Conservation (phyloP, 2,329 filamentous ascomycete species). For the Zymoseptoria crescenta region DNA sequence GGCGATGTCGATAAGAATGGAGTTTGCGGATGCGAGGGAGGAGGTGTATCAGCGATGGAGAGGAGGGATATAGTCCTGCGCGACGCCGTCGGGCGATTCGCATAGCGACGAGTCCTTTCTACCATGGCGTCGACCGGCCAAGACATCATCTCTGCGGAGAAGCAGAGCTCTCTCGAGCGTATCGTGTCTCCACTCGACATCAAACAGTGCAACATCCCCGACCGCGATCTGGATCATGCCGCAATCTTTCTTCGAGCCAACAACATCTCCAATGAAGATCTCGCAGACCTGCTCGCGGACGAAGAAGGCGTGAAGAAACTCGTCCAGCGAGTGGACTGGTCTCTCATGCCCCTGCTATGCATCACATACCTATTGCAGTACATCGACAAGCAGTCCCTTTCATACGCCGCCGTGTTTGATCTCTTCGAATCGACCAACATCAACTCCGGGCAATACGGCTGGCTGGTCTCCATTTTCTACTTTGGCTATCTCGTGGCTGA, state of each 20-base stretch:
- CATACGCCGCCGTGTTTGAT: conserved; percentile 50
- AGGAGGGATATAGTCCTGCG: background rate
- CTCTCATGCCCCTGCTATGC: conserved; percentile 46
- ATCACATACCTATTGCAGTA: conserved; percentile 24
- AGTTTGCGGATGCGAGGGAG: background rate
- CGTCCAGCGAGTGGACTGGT: conserved; percentile 43
- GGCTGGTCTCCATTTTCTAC: conserved; percentile 49
- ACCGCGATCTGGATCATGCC: conserved; percentile 39
- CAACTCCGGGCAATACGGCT: conserved; percentile 42
- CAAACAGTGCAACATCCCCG: conserved; percentile 24
- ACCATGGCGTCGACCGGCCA: background rate
- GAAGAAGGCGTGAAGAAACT: conserved; percentile 27
- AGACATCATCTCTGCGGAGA: background rate
- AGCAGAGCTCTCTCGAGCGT: conserved; percentile 1
- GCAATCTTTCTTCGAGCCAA: conserved; percentile 44
- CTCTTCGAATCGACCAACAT: conserved; percentile 45
- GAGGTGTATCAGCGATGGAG: background rate
- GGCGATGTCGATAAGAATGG: background rate
- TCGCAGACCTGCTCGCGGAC: conserved; percentile 42
- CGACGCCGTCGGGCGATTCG: background rate
- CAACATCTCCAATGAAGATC: conserved; percentile 36
- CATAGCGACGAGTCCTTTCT: background rate
- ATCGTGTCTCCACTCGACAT: conserved; percentile 14
- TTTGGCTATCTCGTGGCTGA: conserved; percentile 34
- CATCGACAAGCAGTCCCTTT: conserved; percentile 43